Percentiles rank a stretch among this genome's conserved stretches.
Conservation (phyloP, 2,329 filamentous ascomycete genomes). For the Aureobasidium sp. region DNA sequence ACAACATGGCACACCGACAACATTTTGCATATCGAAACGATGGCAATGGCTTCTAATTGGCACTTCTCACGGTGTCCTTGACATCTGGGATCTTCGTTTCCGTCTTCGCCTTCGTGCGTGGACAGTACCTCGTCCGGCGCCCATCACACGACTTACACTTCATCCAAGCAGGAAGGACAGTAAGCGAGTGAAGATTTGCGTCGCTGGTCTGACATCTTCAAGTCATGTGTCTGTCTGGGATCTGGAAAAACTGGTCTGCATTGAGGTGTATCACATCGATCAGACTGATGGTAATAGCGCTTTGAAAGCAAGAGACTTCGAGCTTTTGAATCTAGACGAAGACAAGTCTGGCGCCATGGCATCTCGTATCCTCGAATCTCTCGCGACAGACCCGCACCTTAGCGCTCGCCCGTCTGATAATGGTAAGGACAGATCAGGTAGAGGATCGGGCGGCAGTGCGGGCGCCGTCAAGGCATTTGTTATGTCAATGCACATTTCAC, state of each 20-base stretch:
- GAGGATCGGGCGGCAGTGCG: constrained; percentile 41
- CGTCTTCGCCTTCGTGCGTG: constrained; percentile 78
- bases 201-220: constrained; percentile 77
- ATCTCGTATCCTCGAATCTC: constrained; percentile 68
- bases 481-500: constrained; percentile 61
- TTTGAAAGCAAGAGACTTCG: constrained; percentile 55
- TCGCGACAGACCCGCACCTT: constrained; percentile 29
- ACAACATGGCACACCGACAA: constrained; percentile 84
- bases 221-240: constrained; percentile 96
- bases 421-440: constrained; percentile 13
- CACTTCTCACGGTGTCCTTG: constrained; percentile 85
- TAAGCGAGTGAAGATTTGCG: constrained; percentile 76
- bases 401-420: neutral
- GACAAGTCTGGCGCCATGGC: constrained; percentile 83
- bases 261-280: constrained; percentile 73
- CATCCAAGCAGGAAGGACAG: constrained; percentile 53
- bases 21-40: constrained; percentile 79
- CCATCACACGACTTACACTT: constrained; percentile 71
- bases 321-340: constrained; percentile 83
- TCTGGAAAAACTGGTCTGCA: constrained; percentile 78
- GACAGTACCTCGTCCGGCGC: constrained; percentile 73
- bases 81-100: constrained; percentile 97
- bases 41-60: constrained; percentile 87
- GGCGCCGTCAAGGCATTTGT: constrained; percentile 68
- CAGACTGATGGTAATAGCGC: constrained; percentile 37